Evolutionary conservation across 2,329 filamentous ascomycete genomes (phyloP), one percentile per base, ranked within the genome.

Genomic region (Botrytis squamosa): DNA sequence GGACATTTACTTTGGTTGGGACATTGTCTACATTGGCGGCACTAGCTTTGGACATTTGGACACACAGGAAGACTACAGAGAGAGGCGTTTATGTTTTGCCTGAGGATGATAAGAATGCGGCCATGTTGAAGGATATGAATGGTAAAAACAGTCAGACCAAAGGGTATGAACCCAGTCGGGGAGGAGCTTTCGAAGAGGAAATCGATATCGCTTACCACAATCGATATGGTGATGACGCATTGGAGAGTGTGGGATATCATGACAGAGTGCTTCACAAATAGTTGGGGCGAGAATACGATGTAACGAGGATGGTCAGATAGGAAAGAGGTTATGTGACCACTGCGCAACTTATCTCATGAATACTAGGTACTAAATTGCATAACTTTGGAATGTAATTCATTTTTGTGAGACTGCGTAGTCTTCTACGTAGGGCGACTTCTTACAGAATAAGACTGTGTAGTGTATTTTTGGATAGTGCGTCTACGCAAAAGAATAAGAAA

Each of bases 1-100:
- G 79, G 79, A 65, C 75, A 18, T 80, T 80, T 75, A 78, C 79
- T 1, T 71, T 80, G 46, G 62, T 78, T 65, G 79, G 76, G 36
- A 77, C 78, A 4, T 69, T 77, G 7, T 78, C 79, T 20, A 78
- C 79, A 0, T 63, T 79, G 40, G 69, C 71, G 29, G 79, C 79
- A n/a, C 68, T 79, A 8, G 73, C 63, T 22, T 74, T 80, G 36
- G 78, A 80, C 59, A 70, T 78, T 62, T 73, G 74, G 29, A 80
- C 77, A 10, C 75, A 78, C 33, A 74, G 62, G n/a, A 77, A 76
- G 36, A 70, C 75, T 10, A 75, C 71, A 12, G 62, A 63, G 9
- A 76, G 71, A 4, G 79, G 79, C 12, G 49, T 70, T 36, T 80
- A 80, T 70, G 70, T 74, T 25, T 55, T 77, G 25, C 77, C 79